Evolutionary conservation across 805 yeast species (phyloP).

Genomic region (Myxozyma geophila): DNA sequence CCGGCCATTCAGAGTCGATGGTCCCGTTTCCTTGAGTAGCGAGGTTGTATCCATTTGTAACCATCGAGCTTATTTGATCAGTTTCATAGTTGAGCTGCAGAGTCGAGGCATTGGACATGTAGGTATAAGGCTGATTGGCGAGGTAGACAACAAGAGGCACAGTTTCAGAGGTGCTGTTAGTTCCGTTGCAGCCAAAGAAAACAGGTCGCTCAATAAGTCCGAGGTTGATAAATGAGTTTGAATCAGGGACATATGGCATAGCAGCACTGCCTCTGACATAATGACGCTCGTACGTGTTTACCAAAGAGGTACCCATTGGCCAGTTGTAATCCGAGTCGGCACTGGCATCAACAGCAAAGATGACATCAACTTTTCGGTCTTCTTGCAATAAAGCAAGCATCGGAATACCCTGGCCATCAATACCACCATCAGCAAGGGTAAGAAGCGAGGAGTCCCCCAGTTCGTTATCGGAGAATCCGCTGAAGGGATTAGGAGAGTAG

Average conservation of each 20-base stretch:
- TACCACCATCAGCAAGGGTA: slow-evolving; percentile 76
- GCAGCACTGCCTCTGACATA: slow-evolving; percentile 50
- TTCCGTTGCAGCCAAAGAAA: slow-evolving; percentile 79
- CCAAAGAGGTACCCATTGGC: slow-evolving; percentile 72
- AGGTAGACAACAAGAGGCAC: slow-evolving; percentile 65
- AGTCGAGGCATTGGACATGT: slow-evolving; percentile 72
- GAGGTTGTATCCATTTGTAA: slow-evolving; percentile 74
- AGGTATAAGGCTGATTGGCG: slow-evolving; percentile 73
- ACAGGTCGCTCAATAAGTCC: slow-evolving; percentile 66
- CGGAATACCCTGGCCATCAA: slow-evolving; percentile 75
- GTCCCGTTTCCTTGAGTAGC: slow-evolving; percentile 70
- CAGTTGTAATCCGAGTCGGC: slow-evolving; percentile 64
- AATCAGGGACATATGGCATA: slow-evolving; percentile 69
- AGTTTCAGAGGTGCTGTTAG: slow-evolving; percentile 45
- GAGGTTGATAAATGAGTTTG: slow-evolving; percentile 51
- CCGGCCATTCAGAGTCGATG: slow-evolving; percentile 67
- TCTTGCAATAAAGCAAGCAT: slow-evolving; percentile 66
- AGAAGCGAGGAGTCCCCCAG: slow-evolving; percentile 41
- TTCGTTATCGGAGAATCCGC: slow-evolving; percentile 33
- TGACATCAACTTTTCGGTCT: slow-evolving; percentile 62
- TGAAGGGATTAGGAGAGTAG: slow-evolving; percentile 74
- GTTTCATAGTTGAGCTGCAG: slow-evolving; percentile 65
- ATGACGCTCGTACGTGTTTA: slow-evolving; percentile 52
- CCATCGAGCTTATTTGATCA: slow-evolving; percentile 61
- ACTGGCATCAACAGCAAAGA: slow-evolving; percentile 69